Percentiles rank a stretch among this genome's conserved stretches.
Evolutionary conservation across 345 rosid genomes (phyloP).

Genomic region (Salix koriyanagi): DNA sequence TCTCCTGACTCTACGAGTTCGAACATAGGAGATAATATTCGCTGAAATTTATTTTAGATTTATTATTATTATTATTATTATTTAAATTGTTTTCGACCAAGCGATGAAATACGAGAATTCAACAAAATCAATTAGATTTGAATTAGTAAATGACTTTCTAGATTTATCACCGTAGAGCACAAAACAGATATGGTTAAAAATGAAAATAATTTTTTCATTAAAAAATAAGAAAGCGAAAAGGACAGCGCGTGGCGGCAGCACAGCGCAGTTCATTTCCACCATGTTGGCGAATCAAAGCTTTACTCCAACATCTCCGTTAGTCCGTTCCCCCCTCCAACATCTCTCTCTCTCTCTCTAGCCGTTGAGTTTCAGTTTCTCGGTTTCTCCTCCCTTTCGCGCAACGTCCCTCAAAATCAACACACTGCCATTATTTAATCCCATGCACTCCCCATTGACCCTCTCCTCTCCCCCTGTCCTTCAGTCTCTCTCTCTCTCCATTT

Average conservation of each 20-base stretch:
- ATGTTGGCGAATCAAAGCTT: not conserved
- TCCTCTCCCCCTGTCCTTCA: no score
- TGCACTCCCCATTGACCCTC: not conserved
- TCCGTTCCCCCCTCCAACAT: not conserved
- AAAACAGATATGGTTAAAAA: no score
- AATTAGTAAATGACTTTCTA: no score
- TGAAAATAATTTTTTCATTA: no score
- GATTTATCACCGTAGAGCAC: no score
- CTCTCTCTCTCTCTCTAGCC: slow-evolving; percentile 3
- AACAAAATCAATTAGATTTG: no score
- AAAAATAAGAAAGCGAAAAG: not conserved
- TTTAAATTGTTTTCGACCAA: no score
- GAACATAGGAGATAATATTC: no score
- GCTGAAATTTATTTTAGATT: no score
- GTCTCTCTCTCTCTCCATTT: not conserved
- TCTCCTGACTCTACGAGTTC: no score
- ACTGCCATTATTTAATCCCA: not conserved
- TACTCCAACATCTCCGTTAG: not conserved
- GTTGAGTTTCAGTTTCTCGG: slow-evolving; percentile 17
- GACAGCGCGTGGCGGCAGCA: not conserved
- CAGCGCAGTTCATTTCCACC: not conserved
- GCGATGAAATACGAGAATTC: no score
- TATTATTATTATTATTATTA: no score
- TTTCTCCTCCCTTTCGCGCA: slow-evolving; percentile 9
- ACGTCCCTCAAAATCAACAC: not conserved